Evolutionary conservation across 257 asterid genomes (phyloP), one percentile per base, ranked within the genome.

Genomic region (Sherardia arvensis): DNA sequence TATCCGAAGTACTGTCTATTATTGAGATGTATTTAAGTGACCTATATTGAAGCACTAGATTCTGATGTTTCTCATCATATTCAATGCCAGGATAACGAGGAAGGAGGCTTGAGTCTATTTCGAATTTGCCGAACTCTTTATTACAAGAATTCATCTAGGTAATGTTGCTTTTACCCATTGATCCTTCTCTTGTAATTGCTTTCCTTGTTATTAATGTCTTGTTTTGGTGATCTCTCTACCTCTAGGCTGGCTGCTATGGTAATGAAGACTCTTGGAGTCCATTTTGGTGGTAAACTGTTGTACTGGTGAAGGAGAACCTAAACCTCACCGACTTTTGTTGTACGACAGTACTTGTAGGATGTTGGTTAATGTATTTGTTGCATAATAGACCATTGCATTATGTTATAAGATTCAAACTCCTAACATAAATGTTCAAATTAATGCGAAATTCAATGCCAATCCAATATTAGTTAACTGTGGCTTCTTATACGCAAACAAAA

Each of bases 21-120:
- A 12, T 38, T 3, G 27, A 38, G 18, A 23, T 61, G 51, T 38
- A 38, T 5, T n/a, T 28, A 38, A 2, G 43, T 47, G n/a, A 27
- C 4, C n/a, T 18, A 27, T n/a, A 8, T 48, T 49, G 48, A 21
- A 28, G 28, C 34, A 47, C 34, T 17, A 64, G 33, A 57, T 72
- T 65, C 20, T 47, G 32, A 56, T 71, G 58, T 43, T 30, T 34
- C 55, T 53, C 30, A 30, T 32, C 6, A 14, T 48, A 65, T 67
- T 58, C 9, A 43, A 68, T 81, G 73, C 40, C 87, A 90, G 97
- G 88, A 85, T 90, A 79, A 90, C 97, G 30, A 76, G 97, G 76
- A 87, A 90, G 77, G 95, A 90, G 83, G 97, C 97, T 23, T 87
- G 89, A 86, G 77, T 25, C 15, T 29, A 38, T 51, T 40, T 28